Evolutionary conservation across 2,329 filamentous ascomycete genomes (phyloP), one percentile per base, ranked within the genome.

Genomic region (Zalaria obscura): DNA sequence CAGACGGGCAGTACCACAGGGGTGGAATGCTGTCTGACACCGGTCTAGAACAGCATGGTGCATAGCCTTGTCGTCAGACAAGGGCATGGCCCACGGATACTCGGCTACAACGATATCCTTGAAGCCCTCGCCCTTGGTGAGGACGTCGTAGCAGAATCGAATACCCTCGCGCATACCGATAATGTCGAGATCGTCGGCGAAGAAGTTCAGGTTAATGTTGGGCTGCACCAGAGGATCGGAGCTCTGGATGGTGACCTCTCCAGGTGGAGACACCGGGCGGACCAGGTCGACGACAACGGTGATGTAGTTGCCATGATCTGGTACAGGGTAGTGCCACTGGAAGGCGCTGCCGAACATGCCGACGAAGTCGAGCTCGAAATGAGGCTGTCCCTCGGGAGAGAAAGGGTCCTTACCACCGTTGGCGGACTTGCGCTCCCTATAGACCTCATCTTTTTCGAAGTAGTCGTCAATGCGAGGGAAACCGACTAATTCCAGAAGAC

Each of bases 21-120:
- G 48, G 45, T 56, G 52, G 34, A 38, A 42, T n/a, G 28, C 40
- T 26, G 34, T 32, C 6, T 35, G 34, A 6, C 37, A 27, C 4
- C 75, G 62, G 42, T 78, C 75, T 5, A 78, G 55, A 8, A 78
- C 68, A 33, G 65, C 59, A 39, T 64, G 63, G 35, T 70, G 67
- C 74, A 79, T 78, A 2, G 60, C 67, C 43, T 70, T 67, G 40
- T 78, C 72, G 1, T 64, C 65, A 8, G 72, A 51, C 2, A 69
- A 62, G 0, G 75, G 74, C 71, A 79, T 75, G 0, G 65, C 57
- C 73, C 72, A 78, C 0, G 75, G 76, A 51, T 78, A 80, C 41
- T 74, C 69, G 4, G 55, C 62, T 1, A 56, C 58, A 6, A 75
- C 59, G 38, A 75, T 63, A 39, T 74, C 70, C 52, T 64, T 73